These are phyloP conservation scores for Bryoerythrophyllum caledonicum DNA, from an alignment of 225 moss, liverwort and hornwort genomes.

Conservation along the genomic window DNA sequence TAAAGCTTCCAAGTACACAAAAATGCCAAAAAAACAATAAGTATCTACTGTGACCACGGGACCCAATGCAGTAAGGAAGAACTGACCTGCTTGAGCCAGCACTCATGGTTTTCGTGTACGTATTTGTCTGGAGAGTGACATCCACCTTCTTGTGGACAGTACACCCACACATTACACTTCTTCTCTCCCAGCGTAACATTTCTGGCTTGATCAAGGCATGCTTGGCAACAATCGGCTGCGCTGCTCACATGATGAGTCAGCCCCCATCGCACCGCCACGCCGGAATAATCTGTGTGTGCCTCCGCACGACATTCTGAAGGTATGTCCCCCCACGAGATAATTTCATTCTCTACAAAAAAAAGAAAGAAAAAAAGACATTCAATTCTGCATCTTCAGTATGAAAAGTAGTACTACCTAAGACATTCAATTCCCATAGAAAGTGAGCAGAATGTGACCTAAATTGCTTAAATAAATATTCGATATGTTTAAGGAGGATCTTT, in stretches of 20 bases:
- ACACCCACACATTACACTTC: constrained; percentile 94
- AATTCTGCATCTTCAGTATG: no score
- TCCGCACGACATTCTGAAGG: constrained; percentile 72
- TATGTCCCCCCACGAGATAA: constrained; percentile 62
- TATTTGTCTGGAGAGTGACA: constrained; percentile 92
- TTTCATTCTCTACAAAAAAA: constrained; percentile 57
- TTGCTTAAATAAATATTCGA: neutral
- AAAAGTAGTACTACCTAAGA: no score
- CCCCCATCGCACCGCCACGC: constrained; percentile 85
- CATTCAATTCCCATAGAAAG: no score
- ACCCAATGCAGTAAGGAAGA: no score
- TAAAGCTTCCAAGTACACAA: no score
- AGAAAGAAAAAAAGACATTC: no score
- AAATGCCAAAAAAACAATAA: no score
- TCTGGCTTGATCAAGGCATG: constrained; percentile 74
- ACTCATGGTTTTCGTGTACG: constrained; percentile 74
- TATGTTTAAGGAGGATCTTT: neutral
- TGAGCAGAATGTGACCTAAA: neutral
- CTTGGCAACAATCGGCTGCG: constrained; percentile 95
- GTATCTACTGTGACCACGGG: no score
- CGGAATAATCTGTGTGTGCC: constrained; percentile 77
- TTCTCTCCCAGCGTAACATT: constrained; percentile 32
- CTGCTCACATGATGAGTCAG: constrained; percentile 64
- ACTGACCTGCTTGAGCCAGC: constrained; percentile 95
- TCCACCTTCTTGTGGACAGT: constrained; percentile 81